Percentiles rank a stretch among this genome's conserved stretches.
phyloP scores from a whole-genome alignment of 371 early-diverging fungal species.

The Rhizomucor miehei region DNA sequence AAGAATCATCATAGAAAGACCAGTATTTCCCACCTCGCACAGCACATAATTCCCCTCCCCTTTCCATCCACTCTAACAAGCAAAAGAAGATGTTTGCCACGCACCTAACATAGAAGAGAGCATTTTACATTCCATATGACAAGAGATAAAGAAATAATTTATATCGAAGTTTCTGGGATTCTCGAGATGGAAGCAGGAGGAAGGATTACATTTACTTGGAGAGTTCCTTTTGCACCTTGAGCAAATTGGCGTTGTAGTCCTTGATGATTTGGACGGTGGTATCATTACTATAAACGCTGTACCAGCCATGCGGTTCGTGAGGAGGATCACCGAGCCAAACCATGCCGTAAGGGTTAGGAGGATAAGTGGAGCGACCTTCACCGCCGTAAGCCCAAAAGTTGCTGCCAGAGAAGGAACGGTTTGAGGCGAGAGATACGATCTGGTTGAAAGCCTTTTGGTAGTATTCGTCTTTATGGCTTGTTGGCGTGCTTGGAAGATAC shows the following conservation, averaged over 20 bases:
- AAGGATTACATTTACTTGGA: too few species aligned
- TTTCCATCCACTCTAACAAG: too few species aligned
- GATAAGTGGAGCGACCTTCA: conserved; percentile 32
- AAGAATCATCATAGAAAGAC: not conserved
- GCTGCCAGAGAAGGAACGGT: conserved; percentile 23
- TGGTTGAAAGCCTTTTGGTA: conserved; percentile 38
- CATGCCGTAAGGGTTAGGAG: conserved; percentile 34
- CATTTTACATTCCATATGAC: too few species aligned
- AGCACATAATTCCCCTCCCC: too few species aligned
- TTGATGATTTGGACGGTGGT: conserved; percentile 27
- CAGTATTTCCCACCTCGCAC: too few species aligned
- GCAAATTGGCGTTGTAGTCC: conserved; percentile 5
- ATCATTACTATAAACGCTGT: conserved; percentile 40
- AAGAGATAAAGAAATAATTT: too few species aligned
- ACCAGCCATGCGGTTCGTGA: conserved; percentile 48
- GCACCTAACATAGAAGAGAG: too few species aligned
- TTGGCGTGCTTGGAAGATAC: conserved; percentile 42
- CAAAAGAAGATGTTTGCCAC: too few species aligned
- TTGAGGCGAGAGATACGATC: conserved; percentile 22
- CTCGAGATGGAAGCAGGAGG: too few species aligned
- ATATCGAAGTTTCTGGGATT: too few species aligned
- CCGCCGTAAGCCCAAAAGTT: conserved; percentile 50
- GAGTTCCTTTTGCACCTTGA: not conserved
- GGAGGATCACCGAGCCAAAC: conserved; percentile 47
- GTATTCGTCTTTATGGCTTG: conserved; percentile 43